Evolutionary conservation across 2,329 filamentous ascomycete genomes (phyloP), one percentile per base, ranked within the genome.

Genomic region (Aureobasidium sp.): DNA sequence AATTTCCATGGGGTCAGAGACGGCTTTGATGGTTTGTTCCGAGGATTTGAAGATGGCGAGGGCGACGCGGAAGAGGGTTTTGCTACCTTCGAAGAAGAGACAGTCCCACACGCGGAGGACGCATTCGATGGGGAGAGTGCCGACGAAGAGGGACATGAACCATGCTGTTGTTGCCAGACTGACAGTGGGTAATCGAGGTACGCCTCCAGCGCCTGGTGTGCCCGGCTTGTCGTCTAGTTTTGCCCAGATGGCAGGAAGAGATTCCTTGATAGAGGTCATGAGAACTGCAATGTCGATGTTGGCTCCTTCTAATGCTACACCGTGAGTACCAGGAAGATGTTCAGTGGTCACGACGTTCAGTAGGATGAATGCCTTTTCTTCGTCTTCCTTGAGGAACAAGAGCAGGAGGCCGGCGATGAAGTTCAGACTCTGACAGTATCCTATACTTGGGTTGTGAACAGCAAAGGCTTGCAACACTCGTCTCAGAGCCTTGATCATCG

Each of bases 141-240:
- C 91, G 64, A 97, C 94, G 73, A 94, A 97, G 68, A 94, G 89
- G 53, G 90, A 95, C 93, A 97, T 97, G 74, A 97, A 95, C 93
- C 93, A 97, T 4, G 92, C 90, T 10, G 92, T 96, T 74, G 94
- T 91, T 67, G 91, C 95, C 5, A 97, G 82, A 0, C 90, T 94
- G 66, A 97, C 93, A 13, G 93, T 92, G 0, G 93, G 93, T 11
- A 97, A 81, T 5, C 88, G 82, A 65, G 62, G 76, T 69, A 39
- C 47, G 27, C 47, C 72, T 75, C 55, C 76, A 61, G 25, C 72
- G 71, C 62, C 72, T 73, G 54, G 68, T 69, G 69, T 75, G 67
- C 66, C 77, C 69, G 66, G 79, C 42, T 90, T 80, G 73, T 93
- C 88, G 64, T 90, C 90, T 67, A 97, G 91, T 72, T 95, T 96